Conservation (phyloP, 495 filamentous ascomycete genomes). For the Tuber indicum region DNA sequence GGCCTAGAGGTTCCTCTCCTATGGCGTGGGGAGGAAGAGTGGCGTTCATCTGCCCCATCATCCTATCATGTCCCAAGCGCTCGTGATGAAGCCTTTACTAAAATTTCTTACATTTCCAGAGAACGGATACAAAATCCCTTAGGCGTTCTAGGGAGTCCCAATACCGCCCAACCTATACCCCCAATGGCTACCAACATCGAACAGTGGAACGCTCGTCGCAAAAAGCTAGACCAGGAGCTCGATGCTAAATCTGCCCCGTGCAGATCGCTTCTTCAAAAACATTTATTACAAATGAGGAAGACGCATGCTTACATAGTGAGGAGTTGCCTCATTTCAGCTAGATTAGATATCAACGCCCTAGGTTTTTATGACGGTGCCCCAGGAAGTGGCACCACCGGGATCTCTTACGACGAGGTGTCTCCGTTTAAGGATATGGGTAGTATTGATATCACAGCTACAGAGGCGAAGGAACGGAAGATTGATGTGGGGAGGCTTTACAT, state of each 20-base stretch:
- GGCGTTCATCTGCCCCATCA: background rate
- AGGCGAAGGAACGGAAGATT: conserved; percentile 18
- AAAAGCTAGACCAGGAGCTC: conserved; percentile 2
- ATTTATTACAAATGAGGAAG: conserved; percentile 37
- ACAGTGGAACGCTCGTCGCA: conserved; percentile 17
- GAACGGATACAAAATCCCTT: background rate
- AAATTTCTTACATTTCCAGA: background rate
- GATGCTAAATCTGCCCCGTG: conserved; percentile 5
- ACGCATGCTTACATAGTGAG: conserved; percentile 37
- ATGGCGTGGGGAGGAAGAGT: background rate
- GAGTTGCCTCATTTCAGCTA: conserved; percentile 24
- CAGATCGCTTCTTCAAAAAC: conserved; percentile 7
- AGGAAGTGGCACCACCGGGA: conserved; percentile 9
- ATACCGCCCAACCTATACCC: background rate
- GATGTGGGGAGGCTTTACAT: conserved; percentile 21
- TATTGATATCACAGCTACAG: conserved; percentile 26
- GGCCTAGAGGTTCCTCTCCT: background rate
- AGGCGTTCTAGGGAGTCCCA: background rate
- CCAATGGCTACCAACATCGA: conserved; percentile 20
- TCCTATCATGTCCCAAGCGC: background rate
- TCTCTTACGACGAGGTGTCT: conserved; percentile 33
- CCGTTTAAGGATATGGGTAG: conserved; percentile 38
- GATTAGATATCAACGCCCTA: conserved; percentile 24
- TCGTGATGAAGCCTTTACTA: background rate
- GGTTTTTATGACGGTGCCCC: background rate